phyloP scores from a whole-genome alignment of 345 rosid genomes.

The Erysimum cheiranthoides region DNA sequence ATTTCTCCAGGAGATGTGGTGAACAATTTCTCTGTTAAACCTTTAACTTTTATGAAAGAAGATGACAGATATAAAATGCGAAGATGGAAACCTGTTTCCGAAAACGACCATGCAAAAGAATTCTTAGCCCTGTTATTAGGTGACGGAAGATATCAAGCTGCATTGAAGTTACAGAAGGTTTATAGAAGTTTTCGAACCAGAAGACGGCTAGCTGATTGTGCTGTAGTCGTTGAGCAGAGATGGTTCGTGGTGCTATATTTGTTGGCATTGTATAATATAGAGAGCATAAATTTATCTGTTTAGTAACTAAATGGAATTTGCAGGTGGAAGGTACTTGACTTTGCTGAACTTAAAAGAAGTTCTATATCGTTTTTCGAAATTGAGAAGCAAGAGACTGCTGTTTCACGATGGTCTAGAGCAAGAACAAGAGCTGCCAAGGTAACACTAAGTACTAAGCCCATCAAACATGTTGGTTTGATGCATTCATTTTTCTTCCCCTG shows the following conservation, averaged over 20 bases:
- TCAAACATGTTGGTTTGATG: slow-evolving; percentile 11
- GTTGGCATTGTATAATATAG: neutral
- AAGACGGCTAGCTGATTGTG: slow-evolving; percentile 92
- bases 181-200: slow-evolving; percentile 92
- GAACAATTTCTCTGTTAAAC: slow-evolving; percentile 27
- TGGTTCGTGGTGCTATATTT: slow-evolving; percentile 56
- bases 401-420: slow-evolving; percentile 95
- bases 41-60: slow-evolving; percentile 43
- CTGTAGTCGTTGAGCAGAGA: slow-evolving; percentile 91
- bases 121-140: slow-evolving; percentile 37
- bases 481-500: neutral
- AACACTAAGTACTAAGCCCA: neutral
- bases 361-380: slow-evolving; percentile 91
- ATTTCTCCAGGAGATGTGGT: slow-evolving; percentile 48
- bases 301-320: slow-evolving; percentile 31
- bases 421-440: slow-evolving; percentile 92
- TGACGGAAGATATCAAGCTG: slow-evolving; percentile 58
- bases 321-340: slow-evolving; percentile 94
- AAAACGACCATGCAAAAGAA: slow-evolving; percentile 30
- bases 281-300: neutral
- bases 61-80: slow-evolving; percentile 34
- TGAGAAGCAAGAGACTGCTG: slow-evolving; percentile 75
- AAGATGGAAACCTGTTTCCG: slow-evolving; percentile 30
- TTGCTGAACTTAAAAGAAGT: slow-evolving; percentile 89
- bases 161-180: slow-evolving; percentile 83